Evolutionary conservation across 345 rosid species (phyloP), one percentile per base, ranked within the genome.

Genomic region (Lumnitzera racemosa): DNA sequence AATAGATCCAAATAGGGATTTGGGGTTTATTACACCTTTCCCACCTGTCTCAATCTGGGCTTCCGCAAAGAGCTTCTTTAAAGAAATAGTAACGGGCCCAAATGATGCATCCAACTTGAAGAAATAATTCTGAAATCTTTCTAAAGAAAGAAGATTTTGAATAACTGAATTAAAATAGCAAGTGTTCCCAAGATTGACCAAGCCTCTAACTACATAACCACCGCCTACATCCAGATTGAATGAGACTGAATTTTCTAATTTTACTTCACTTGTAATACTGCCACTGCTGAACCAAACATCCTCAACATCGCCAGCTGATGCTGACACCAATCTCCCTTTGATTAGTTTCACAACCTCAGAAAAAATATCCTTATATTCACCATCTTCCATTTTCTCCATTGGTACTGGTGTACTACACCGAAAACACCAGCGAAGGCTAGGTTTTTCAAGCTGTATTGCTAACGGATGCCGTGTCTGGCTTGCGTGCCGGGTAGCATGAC

Each of bases 111-210:
- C 88, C 56, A 70, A 63, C 68, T 77, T 77, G 50, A 80, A 69
- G 70, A 88, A 81, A 68, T 73, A 78, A 61, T 83, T 73, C 46
- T 79, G 74, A 61, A 95, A 72, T 67, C 57, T 76, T 55, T 80
- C 78, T 65, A 95, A 64, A 9, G 96, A 81, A 46, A 95, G 74
- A 67, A 95, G 82, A 79, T 95, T 95, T 76, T 95, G 99, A 88
- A 86, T 70, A 17, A 95, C 80, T 0, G 99, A 95, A 73, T 95
- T 95, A 57, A 95, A 95, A 78, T 88, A 95, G 79, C 99, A 95
- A 49, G 96, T 88, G 60, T 90, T 95, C 56, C 98, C 99, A 61
- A 95, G 96, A 80, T 95, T 95, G 50, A 74, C 84, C 80, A 95
- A 69, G 48, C 99, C 99, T 65, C 94, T 75, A 36, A 76, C 94